Conservation (phyloP, 371 early-diverging fungal genomes). For the Blyttiomyces sp. region DNA sequence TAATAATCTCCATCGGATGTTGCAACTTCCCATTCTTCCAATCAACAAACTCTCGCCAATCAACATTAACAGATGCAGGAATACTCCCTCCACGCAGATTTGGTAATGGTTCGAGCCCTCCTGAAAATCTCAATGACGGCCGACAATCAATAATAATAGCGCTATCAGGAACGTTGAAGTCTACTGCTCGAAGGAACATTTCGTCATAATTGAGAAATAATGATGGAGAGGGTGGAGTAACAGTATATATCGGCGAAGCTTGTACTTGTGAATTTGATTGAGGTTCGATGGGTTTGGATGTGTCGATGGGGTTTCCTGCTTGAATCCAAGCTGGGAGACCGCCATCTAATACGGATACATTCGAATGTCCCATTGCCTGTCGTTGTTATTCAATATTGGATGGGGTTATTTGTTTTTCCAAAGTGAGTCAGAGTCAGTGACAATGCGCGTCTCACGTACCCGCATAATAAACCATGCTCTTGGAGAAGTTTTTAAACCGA, state of each 20-base stretch:
- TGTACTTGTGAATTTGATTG: background rate
- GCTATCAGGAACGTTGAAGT: slow-evolving; percentile 18
- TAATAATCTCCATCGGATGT: slow-evolving; percentile 19
- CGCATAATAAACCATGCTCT: slow-evolving; percentile 39
- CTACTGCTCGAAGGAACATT: slow-evolving; percentile 21
- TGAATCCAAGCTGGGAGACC: slow-evolving; percentile 77
- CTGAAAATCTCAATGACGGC: background rate
- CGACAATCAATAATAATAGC: slow-evolving; percentile 20
- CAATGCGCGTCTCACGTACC: slow-evolving; percentile 2
- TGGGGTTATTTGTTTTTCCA: background rate
- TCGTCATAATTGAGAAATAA: slow-evolving; percentile 26
- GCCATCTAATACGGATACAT: slow-evolving; percentile 80
- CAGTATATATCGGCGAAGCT: background rate
- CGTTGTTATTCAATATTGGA: too few species aligned
- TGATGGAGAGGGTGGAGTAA: background rate
- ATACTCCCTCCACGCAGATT: slow-evolving; percentile 11
- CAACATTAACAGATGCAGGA: slow-evolving; percentile 13
- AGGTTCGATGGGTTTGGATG: background rate
- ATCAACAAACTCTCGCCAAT: slow-evolving; percentile 17
- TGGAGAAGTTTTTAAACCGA: slow-evolving; percentile 34
- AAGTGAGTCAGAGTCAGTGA: background rate
- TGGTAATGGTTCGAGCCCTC: background rate
- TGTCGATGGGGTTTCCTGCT: slow-evolving; percentile 47
- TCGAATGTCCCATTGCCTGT: slow-evolving; percentile 76
- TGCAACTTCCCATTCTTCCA: background rate